Percentiles rank a stretch among this genome's conserved stretches.
Evolutionary conservation across 306 rosid genomes (phyloP).

Genomic region (Prinsepia uniflora): DNA sequence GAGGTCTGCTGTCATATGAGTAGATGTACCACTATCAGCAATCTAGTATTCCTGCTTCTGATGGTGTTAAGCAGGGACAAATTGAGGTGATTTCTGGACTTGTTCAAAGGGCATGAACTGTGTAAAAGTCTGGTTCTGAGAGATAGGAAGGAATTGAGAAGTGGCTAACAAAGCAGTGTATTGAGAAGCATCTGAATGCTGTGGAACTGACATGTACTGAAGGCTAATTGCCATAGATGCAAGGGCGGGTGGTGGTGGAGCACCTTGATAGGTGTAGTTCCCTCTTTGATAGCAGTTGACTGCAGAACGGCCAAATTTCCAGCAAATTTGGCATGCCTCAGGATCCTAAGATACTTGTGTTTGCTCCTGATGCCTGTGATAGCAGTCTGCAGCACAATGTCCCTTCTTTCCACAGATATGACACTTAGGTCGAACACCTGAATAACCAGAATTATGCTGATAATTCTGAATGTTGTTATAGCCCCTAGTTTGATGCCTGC

Average conservation of each 20-base stretch:
- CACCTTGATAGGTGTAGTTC: background rate
- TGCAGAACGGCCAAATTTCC: background rate
- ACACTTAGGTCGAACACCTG: no score
- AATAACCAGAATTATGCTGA: no score
- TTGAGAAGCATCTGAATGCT: no score
- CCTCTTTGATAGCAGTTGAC: background rate
- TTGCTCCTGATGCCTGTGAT: background rate
- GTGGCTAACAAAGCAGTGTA: background rate
- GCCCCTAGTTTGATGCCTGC: no score
- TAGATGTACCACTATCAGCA: background rate
- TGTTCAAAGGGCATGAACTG: no score
- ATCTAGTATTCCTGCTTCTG: background rate
- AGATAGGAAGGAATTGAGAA: background rate
- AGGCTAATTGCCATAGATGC: background rate
- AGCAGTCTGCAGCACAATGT: background rate
- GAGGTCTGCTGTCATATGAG: background rate
- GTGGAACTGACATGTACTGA: no score
- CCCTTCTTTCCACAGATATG: background rate
- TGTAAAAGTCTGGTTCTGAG: no score
- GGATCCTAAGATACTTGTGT: no score
- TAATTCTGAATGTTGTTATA: no score
- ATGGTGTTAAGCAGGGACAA: background rate
- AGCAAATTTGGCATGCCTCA: background rate
- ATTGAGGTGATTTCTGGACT: no score
- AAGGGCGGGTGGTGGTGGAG: rapidly evolving